Evolutionary conservation across 164 flowering plant species (phyloP).

Genomic region (Houttuynia cordata): DNA sequence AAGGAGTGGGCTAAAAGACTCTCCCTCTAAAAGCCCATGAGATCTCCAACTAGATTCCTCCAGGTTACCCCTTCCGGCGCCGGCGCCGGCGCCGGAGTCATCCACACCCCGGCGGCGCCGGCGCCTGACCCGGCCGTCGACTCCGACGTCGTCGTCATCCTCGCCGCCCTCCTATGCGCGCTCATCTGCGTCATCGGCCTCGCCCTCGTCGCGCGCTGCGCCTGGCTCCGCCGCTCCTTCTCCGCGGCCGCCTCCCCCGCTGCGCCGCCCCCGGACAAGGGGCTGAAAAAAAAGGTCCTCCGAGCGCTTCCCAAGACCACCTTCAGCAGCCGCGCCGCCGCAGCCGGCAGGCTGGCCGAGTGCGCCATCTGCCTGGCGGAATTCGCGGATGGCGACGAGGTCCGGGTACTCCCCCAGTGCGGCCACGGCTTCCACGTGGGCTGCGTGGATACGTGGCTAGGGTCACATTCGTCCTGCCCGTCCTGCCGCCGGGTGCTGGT

Average conservation of each 20-base stretch:
- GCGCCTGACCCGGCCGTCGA: constrained; percentile 20
- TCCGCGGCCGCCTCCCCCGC: constrained; percentile 1
- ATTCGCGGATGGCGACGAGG: constrained; percentile 60
- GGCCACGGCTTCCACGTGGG: constrained; percentile 73
- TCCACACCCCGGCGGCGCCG: constrained; percentile 4
- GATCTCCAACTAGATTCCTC: constrained; percentile 23
- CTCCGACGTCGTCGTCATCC: constrained; percentile 79
- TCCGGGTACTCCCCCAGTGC: constrained; percentile 77
- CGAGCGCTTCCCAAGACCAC: constrained; percentile 47
- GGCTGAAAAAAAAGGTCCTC: constrained; percentile 72
- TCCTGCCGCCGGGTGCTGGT: constrained; percentile 65
- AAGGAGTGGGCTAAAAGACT: neutral
- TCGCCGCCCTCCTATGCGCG: constrained; percentile 85
- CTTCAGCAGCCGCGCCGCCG: constrained; percentile 14
- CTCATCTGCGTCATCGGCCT: constrained; percentile 85
- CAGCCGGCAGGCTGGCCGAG: constrained; percentile 31
- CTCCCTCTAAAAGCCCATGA: constrained; percentile 20
- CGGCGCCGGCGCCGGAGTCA: constrained; percentile 18
- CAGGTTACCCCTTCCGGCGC: constrained; percentile 5
- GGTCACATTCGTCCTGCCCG: constrained; percentile 78
- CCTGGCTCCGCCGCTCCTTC: constrained; percentile 61
- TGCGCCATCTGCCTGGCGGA: constrained; percentile 87
- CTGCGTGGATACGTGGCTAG: constrained; percentile 80
- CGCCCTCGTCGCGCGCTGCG: constrained; percentile 77
- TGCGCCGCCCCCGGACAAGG: constrained; percentile 39